These are phyloP conservation scores for Rhynchosporium graminicola DNA, from an alignment of 2,329 filamentous ascomycete genomes.

Conservation along the genomic window DNA sequence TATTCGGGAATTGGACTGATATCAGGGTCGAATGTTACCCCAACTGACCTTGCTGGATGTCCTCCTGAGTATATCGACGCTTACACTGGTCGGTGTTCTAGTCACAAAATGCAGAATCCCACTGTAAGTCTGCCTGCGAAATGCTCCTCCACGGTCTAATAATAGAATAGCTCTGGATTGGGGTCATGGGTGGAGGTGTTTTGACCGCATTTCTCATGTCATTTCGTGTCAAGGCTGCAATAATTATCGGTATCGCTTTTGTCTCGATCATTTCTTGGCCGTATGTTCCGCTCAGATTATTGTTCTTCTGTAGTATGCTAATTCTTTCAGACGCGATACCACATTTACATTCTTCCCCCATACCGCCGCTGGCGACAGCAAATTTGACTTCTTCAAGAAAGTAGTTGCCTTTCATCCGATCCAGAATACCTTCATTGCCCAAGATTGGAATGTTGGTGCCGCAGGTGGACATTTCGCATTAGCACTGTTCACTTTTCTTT, in stretches of 20 bases:
- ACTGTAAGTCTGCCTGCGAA: conserved; percentile 50
- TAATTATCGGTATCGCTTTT: conserved; percentile 70
- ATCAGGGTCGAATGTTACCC: conserved; percentile 68
- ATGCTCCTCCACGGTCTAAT: conserved; percentile 10
- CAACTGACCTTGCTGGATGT: conserved; percentile 77
- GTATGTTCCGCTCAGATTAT: conserved; percentile 44
- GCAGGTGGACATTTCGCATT: conserved; percentile 63
- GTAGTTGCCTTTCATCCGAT: conserved; percentile 74
- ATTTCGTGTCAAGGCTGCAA: conserved; percentile 73
- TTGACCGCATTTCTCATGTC: conserved; percentile 80
- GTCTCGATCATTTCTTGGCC: conserved; percentile 77
- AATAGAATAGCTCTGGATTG: conserved; percentile 70
- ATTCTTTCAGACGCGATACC: conserved; percentile 58
- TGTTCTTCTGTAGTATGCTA: not conserved
- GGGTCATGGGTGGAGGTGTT: conserved; percentile 77
- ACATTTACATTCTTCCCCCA: conserved; percentile 73
- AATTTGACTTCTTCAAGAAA: conserved; percentile 72
- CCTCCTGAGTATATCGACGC: conserved; percentile 53
- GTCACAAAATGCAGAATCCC: conserved; percentile 73
- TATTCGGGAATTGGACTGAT: conserved; percentile 84
- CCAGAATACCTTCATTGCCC: conserved; percentile 58
- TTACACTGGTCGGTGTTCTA: conserved; percentile 52
- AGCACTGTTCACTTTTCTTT: conserved; percentile 75
- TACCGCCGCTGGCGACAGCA: conserved; percentile 60
- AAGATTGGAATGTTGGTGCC: conserved; percentile 62